phyloP scores from a whole-genome alignment of 495 filamentous ascomycete genomes.

The Neurospora sublineolata region DNA sequence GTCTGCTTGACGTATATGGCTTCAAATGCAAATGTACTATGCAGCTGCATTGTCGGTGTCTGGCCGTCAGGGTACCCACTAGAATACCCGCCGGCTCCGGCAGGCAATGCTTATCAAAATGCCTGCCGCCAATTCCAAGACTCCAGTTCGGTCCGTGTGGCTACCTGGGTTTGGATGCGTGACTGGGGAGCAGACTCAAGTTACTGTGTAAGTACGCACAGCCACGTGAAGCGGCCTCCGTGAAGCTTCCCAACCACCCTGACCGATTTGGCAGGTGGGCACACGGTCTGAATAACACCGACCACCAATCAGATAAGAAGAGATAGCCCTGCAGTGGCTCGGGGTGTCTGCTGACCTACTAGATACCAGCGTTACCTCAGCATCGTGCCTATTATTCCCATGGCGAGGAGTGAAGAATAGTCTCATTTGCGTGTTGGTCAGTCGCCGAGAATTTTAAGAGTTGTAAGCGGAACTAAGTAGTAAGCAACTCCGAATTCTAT shows the following conservation, averaged over 20 bases:
- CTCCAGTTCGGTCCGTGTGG: background rate
- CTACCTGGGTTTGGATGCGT: background rate
- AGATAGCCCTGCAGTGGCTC: background rate
- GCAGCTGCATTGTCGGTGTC: background rate
- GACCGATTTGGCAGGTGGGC: background rate
- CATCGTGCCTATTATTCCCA: background rate
- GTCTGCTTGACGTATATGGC: background rate
- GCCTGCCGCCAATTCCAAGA: background rate
- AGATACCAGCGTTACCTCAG: background rate
- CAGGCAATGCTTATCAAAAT: background rate
- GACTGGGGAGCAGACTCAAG: background rate
- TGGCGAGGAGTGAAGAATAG: background rate
- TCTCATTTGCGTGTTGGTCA: background rate
- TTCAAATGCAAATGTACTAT: background rate
- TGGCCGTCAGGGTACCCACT: background rate
- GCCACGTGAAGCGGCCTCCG: background rate
- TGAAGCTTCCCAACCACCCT: background rate
- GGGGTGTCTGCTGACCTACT: background rate
- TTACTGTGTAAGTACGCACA: too few relatives aligned
- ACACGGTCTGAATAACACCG: background rate
- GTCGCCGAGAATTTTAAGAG: background rate
- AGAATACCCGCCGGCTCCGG: background rate
- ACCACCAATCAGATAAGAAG: background rate
- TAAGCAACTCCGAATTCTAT: too few relatives aligned
- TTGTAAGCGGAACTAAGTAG: too few relatives aligned